Conservation (phyloP, 306 rosid genomes). For the Spatholobus suberectus region DNA sequence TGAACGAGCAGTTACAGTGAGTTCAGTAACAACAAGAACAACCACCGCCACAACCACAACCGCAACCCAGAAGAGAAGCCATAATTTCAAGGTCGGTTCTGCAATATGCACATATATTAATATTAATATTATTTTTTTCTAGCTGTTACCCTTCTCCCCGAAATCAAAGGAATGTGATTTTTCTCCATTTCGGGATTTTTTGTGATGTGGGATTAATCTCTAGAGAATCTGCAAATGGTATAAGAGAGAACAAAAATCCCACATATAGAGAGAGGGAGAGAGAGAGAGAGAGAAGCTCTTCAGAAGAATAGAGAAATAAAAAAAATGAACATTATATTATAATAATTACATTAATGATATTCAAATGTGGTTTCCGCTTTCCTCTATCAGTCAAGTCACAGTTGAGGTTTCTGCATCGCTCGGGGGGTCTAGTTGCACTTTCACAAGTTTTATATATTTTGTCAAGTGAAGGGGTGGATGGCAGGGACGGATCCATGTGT, state of each 20-base stretch:
- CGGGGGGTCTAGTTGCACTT: not conserved
- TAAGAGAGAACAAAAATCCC: not conserved
- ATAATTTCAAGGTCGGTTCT: conserved; percentile 59
- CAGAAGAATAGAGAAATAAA: not conserved
- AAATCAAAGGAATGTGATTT: conserved; percentile 50
- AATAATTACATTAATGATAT: not conserved
- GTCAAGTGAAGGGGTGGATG: not conserved
- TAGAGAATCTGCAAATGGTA: conserved; percentile 56
- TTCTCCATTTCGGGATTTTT: conserved; percentile 31
- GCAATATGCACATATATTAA: conserved; percentile 19
- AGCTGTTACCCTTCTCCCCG: conserved; percentile 27
- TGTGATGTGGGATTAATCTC: conserved; percentile 54
- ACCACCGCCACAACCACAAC: too few relatives aligned
- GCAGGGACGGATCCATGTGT: too few relatives aligned
- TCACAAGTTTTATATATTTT: not conserved
- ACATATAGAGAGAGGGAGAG: not conserved
- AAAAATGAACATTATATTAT: not conserved
- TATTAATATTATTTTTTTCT: not conserved
- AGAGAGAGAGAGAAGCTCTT: not conserved
- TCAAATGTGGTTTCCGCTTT: not conserved
- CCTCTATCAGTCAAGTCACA: not conserved
- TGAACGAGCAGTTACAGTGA: conserved; percentile 51
- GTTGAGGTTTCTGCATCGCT: not conserved
- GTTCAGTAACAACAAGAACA: conserved; percentile 37
- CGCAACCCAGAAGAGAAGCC: conserved; percentile 36